Percentiles rank a stretch among this genome's conserved stretches.
Evolutionary conservation across 345 rosid species (phyloP).

Genomic region (Lumnitzera racemosa): DNA sequence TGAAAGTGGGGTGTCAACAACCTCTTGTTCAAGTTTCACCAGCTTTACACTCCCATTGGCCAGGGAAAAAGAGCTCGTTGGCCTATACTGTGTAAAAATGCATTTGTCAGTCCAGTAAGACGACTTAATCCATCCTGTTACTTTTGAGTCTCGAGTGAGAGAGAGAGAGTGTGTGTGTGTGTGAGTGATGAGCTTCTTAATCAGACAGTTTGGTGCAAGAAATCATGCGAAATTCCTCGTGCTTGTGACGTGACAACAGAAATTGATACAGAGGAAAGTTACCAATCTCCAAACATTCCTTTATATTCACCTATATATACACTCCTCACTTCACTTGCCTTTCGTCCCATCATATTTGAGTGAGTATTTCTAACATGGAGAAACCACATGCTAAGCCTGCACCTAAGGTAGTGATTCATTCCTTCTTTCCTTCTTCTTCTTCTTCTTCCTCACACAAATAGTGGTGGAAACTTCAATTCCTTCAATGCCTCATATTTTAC

Average conservation of each 20-base stretch:
- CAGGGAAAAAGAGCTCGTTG: too few relatives aligned
- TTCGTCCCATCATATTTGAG: not conserved
- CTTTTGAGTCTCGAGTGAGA: too few relatives aligned
- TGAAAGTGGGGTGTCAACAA: too few relatives aligned
- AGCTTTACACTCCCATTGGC: too few relatives aligned
- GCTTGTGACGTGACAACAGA: slow-evolving; percentile 71
- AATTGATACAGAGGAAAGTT: slow-evolving; percentile 29
- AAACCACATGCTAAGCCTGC: slow-evolving; percentile 54
- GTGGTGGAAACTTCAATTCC: not conserved
- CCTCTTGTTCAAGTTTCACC: too few relatives aligned
- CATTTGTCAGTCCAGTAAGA: too few relatives aligned
- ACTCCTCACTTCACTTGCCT: slow-evolving; percentile 14
- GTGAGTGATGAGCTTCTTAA: slow-evolving; percentile 36
- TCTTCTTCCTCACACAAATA: not conserved
- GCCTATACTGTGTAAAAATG: too few relatives aligned
- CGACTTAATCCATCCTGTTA: too few relatives aligned
- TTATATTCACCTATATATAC: slow-evolving; percentile 35
- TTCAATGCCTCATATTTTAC: not conserved
- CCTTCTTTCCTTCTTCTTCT: slow-evolving; percentile 2
- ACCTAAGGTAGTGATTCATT: slow-evolving; percentile 35
- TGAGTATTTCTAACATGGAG: slow-evolving; percentile 32
- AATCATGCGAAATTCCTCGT: slow-evolving; percentile 21
- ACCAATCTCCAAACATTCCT: slow-evolving; percentile 69
- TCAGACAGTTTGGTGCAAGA: slow-evolving; percentile 81
- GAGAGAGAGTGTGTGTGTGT: too few relatives aligned